Percentiles rank a stretch among this genome's conserved stretches.
phyloP scores from a whole-genome alignment of 2,329 filamentous ascomycete genomes.

The Botrytis byssoidea region DNA sequence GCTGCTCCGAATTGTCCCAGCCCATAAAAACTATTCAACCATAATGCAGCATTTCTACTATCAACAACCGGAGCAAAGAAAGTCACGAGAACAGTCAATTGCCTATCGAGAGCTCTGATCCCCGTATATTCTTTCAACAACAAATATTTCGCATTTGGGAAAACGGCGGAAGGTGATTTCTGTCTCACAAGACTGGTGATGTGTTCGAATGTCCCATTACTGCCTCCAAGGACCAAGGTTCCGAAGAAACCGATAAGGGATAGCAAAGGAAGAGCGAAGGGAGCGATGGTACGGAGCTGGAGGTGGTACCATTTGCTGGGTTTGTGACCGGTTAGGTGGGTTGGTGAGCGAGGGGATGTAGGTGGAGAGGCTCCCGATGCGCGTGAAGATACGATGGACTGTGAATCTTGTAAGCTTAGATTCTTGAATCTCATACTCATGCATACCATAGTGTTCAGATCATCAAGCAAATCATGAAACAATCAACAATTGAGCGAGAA shows the following conservation, averaged over 20 bases:
- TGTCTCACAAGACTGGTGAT: conserved; percentile 23
- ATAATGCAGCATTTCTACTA: conserved; percentile 23
- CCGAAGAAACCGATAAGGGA: conserved; percentile 26
- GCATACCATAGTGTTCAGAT: conserved; percentile 17
- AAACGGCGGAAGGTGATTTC: conserved; percentile 19
- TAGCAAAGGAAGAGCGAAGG: conserved; percentile 29
- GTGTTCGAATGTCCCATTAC: conserved; percentile 30
- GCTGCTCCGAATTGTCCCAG: conserved; percentile 35
- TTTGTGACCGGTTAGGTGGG: conserved; percentile 14
- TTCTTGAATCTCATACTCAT: background rate
- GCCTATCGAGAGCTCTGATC: conserved; percentile 29
- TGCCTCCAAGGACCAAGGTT: conserved; percentile 24
- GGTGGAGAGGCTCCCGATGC: conserved; percentile 7
- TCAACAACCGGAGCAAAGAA: conserved; percentile 35
- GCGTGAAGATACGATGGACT: conserved; percentile 21
- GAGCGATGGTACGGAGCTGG: conserved; percentile 25
- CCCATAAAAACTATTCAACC: conserved; percentile 29
- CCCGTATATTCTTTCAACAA: conserved; percentile 32
- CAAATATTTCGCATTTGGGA: conserved; percentile 26
- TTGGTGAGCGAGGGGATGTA: conserved; percentile 10
- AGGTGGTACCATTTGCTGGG: conserved; percentile 23
- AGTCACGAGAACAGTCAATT: conserved; percentile 28
- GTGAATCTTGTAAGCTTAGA: background rate
- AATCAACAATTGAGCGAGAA: background rate
- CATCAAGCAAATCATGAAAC: background rate